Evolutionary conservation across 2,329 filamentous ascomycete species (phyloP), one percentile per base, ranked within the genome.

Genomic region (Phialophora expanda): DNA sequence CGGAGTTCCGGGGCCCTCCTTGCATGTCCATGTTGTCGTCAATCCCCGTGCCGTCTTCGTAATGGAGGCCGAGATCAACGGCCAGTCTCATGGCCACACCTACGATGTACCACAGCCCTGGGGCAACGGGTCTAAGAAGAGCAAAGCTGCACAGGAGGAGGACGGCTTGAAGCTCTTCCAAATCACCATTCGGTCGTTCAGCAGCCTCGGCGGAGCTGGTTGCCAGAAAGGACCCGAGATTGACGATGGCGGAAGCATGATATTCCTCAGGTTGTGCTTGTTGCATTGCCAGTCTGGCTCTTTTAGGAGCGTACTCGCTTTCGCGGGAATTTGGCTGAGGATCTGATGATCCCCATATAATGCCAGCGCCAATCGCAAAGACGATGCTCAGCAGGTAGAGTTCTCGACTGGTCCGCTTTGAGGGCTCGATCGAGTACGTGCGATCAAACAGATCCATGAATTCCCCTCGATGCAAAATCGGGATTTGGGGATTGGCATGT

Each of bases 361-460:
- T 96, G 20, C 93, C 94, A 20, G 91, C 90, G 6, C 95, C 95
- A 73, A 98, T 97, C 14, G 94, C 94, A 79, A 96, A 98, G 26
- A 98, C 93, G 79, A 98, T 97, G 78, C 97, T 97, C 69, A 98
- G 83, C 80, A 96, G 87, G 78, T 97, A 98, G n/a, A 95, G 84
- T 77, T 97, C 93, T 61, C 90, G 85, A 4, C 92, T 86, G 1
- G 90, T 90, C 28, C 90, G 85, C 61, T 86, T 84, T 65, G 87
- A 86, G 55, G 86, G 84, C 22, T 90, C 86, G 0, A 86, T 85
- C 4, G 86, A 83, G 77, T 97, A 97, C 0, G 92, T 91, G 54
- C 87, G 86, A 61, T 96, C 89, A 75, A 97, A 91, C 79, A 96
- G 87, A 54, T 90, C 86, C 89, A 93, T 92, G 74, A 97, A 98